Base-by-base conservation (phyloP, 2,329 filamentous ascomycete species). In the Colletotrichum cordylinicola region DNA sequence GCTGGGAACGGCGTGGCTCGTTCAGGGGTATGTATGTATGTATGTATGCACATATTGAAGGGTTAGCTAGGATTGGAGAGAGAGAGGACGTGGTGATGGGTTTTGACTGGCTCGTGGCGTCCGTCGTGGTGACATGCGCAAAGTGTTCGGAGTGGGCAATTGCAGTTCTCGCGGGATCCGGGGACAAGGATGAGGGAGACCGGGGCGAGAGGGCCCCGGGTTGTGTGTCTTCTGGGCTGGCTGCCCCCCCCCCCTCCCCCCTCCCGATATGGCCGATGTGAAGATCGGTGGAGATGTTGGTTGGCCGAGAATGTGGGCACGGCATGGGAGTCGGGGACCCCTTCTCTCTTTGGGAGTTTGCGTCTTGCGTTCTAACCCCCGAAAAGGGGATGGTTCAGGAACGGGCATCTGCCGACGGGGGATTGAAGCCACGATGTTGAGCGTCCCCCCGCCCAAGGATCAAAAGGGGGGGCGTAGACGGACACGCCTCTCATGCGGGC, bases 201-300 rank as follows among this genome's bases (percentile, higher is more conserved):
- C 29, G 67, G 67, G 55, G 43, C 12, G 10, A 13, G 35, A 33
- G 21, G 43, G 18, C 18, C 27, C 27, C 15, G 16, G 27, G 18
- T 33, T 13, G 24, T 24, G 24, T 24, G 24, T 24, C 24, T 24
- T 24, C 24, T 24, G 24, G 24, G 24, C 24, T 24, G 24, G 24
- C 24, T 24, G 24, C 24, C 24, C 24, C n/a, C n/a, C 39, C 39
- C n/a, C 10, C 39, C 39, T 18, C 39, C 39, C n/a, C 39, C 39
- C n/a, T 35, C 39, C 33, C 52, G 60, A 58, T 56, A 31, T 24
- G 60, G 33, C 60, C 67, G 52, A 74, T 71, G 56, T 58, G 52
- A 72, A 66, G 68, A 62, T 75, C 72, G 68, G 61, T 75, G 68
- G 68, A 43, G 68, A 29, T 61, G 67, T 52, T 68, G 66, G 67